A percentile compares a stretch with the other conserved stretches of the same genome.
Conservation (phyloP, 768 basidiomycete species). For the Mycena kentingensis region DNA sequence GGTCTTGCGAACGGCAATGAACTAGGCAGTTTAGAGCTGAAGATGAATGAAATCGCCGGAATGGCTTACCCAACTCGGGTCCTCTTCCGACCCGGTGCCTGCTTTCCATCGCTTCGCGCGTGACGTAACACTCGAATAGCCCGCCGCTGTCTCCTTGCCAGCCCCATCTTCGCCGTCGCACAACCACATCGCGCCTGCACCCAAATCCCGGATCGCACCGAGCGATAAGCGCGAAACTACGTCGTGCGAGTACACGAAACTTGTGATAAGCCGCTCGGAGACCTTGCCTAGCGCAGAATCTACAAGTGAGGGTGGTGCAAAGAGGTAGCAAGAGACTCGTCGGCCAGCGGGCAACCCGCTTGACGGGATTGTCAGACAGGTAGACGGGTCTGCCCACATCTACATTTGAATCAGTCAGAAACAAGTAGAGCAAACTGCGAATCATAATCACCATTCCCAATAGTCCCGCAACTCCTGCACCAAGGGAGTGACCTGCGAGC, state of each 20-base stretch:
- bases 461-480: conserved; percentile 78
- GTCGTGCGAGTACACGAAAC: conserved; percentile 83
- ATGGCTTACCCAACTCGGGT: conserved; percentile 53
- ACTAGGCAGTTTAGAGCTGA: conserved; percentile 41
- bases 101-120: conserved; percentile 63
- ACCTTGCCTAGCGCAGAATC: conserved; percentile 62
- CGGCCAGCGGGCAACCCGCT: conserved; percentile 72
- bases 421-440: background rate
- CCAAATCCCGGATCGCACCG: conserved; percentile 75
- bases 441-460: conserved; percentile 61
- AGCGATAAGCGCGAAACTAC: conserved; percentile 77
- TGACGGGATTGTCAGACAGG: conserved; percentile 66
- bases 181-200: conserved; percentile 76
- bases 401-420: conserved; percentile 29
- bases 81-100: conserved; percentile 53
- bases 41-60: background rate
- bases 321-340: conserved; percentile 72
- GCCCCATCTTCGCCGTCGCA: conserved; percentile 62
- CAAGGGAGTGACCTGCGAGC: conserved; percentile 81
- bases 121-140: conserved; percentile 49
- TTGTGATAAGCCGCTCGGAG: conserved; percentile 65
- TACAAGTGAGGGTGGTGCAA: conserved; percentile 73
- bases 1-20: conserved; percentile 78
- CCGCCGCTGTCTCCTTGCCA: conserved; percentile 45
- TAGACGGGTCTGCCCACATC: conserved; percentile 87